Evolutionary conservation across 495 filamentous ascomycete genomes (phyloP), one percentile per base, ranked within the genome.

Genomic region (Tuber magnatum): DNA sequence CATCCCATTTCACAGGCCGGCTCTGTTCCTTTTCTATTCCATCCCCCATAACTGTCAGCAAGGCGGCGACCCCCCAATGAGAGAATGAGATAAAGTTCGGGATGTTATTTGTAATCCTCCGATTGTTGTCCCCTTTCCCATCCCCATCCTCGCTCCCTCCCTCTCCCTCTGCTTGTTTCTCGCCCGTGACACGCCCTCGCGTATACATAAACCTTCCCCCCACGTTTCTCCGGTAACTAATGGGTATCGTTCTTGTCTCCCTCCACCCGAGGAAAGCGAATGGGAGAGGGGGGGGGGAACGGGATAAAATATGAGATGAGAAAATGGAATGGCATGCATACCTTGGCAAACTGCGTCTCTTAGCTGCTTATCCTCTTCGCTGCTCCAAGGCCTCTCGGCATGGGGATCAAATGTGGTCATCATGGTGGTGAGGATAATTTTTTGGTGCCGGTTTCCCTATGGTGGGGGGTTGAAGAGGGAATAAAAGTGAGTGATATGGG

Each of bases 1-100:
- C 77, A 78, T 84, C 82, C 84, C 84, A 85, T 75, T 83, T 85
- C 73, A 85, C 82, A 28, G 83, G 69, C 22, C 84, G 77, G 44
- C 48, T 73, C 41, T 79, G 77, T 71, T 79, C 77, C 68, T 79
- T 79, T 69, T 78, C 77, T 79, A 40, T 79, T 78, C 1, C 72
- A 68, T 56, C 16, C 18, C 46, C 68, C 41, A 71, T 38, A n/a
- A 14, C 41, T 68, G 76, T 78, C 71, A 78, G 77, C 76, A 70
- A 71, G 44, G 38, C 32, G 38, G 61, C 24, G 44, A 70, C 56
- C 56, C 28, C 56, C 56, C 28, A 65, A 65, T 65, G 5, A 35
- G 28, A 20, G 32, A 65, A 32, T 7, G 28, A 65, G 12, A 20
- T 12, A 65, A 65, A 0, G 56, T 20, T 65, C 35, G 18, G 16